Evolutionary conservation across 2,329 filamentous ascomycete species (phyloP).

Genomic region (Ramichloridium luteum): DNA sequence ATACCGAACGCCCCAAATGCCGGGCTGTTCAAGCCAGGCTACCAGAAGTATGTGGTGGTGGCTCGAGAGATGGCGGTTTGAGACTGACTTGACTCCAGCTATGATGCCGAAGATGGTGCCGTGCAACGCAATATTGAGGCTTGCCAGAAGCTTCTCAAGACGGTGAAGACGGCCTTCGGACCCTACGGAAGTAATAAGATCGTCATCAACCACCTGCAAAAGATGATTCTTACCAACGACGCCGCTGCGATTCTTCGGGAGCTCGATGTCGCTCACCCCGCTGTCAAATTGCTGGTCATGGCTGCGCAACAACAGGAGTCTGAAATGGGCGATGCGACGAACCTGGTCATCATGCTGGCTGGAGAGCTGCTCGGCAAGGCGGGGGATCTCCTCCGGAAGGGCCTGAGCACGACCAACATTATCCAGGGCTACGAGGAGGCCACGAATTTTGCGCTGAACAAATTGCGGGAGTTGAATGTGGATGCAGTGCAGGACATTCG

Average conservation of each 20-base stretch:
- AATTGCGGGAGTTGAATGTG: constrained; percentile 69
- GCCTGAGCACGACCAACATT: constrained; percentile 96
- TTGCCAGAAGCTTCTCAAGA: constrained; percentile 88
- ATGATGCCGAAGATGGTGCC: constrained; percentile 97
- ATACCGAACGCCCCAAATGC: constrained; percentile 90
- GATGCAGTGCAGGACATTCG: constrained; percentile 81
- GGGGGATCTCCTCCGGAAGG: constrained; percentile 91
- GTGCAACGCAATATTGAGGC: constrained; percentile 98
- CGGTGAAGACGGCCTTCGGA: constrained; percentile 91
- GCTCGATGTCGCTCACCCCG: constrained; percentile 95
- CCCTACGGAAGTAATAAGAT: constrained; percentile 99
- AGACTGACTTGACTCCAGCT: constrained; percentile 46
- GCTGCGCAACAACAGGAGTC: constrained; percentile 97
- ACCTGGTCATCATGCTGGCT: constrained; percentile 89
- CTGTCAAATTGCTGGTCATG: constrained; percentile 96
- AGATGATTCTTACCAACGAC: constrained; percentile 98
- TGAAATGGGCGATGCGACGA: constrained; percentile 98
- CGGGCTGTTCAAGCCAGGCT: constrained; percentile 89
- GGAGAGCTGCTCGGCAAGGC: constrained; percentile 95
- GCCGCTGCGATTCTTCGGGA: constrained; percentile 94
- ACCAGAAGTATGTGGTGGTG: constrained; percentile 63
- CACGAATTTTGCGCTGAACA: constrained; percentile 73
- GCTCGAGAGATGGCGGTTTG: constrained; percentile 20
- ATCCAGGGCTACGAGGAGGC: constrained; percentile 92
- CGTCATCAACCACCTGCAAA: constrained; percentile 98